Percentiles rank a stretch among this genome's conserved stretches.
These are phyloP conservation scores for Pyronema omphalodes DNA, from an alignment of 495 filamentous ascomycete genomes.

Conservation along the genomic window DNA sequence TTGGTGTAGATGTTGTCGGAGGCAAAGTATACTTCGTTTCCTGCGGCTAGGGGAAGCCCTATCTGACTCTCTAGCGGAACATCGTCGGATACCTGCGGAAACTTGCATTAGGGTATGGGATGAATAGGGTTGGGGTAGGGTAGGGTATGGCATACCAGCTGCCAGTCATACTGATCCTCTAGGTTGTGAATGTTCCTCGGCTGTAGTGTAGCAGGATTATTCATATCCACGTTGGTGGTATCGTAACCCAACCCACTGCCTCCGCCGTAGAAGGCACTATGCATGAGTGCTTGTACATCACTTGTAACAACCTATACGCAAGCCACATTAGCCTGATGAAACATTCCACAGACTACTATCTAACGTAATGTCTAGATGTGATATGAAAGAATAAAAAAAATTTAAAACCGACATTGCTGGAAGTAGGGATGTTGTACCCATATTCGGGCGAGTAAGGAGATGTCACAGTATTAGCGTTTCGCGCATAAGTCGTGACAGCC, in stretches of 20 bases:
- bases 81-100: not conserved
- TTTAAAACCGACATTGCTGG: slow-evolving; percentile 1
- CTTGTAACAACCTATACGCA: not conserved
- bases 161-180: not conserved
- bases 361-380: too few species aligned
- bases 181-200: not conserved
- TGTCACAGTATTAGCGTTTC: not conserved
- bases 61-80: not conserved
- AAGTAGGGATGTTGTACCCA: slow-evolving; percentile 1
- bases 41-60: not conserved
- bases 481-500: not conserved
- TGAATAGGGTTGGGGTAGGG: not conserved
- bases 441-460: not conserved
- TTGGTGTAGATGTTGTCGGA: not conserved
- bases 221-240: not conserved
- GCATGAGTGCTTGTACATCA: not conserved
- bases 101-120: not conserved
- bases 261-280: not conserved
- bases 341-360: not conserved
- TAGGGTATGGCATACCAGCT: not conserved
- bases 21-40: not conserved
- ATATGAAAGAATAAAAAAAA: not conserved
- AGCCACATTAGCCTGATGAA: not conserved
- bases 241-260: not conserved
- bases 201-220: not conserved